These are phyloP conservation scores for Kickxella alabastrina DNA, from an alignment of 192 early-diverging fungal species.

Conservation along the genomic window DNA sequence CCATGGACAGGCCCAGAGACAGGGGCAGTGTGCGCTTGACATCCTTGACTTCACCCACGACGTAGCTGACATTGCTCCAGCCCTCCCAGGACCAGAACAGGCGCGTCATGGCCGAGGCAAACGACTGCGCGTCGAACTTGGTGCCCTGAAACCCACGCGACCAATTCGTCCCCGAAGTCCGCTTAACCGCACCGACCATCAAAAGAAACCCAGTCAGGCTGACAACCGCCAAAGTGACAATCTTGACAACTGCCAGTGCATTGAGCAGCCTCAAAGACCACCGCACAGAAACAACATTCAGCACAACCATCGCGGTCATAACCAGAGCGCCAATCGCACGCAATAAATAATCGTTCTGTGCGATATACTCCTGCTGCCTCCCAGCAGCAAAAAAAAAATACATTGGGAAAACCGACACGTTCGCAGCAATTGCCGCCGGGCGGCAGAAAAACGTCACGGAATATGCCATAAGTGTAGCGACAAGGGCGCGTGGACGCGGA, in stretches of 20 bases:
- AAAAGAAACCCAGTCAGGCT: conserved; percentile 68
- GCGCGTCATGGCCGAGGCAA: conserved; percentile 54
- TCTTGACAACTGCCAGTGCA: conserved; percentile 66
- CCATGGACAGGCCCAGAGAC: conserved; percentile 72
- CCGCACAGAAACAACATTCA: conserved; percentile 62
- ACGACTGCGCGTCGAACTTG: conserved; percentile 46
- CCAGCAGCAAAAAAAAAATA: conserved; percentile 54
- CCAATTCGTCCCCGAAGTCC: conserved; percentile 50
- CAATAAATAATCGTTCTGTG: conserved; percentile 28
- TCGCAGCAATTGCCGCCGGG: conserved; percentile 51
- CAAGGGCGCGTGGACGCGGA: conserved; percentile 44
- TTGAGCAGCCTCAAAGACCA: conserved; percentile 65
- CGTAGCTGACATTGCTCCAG: conserved; percentile 76
- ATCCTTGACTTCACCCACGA: conserved; percentile 76
- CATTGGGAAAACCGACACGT: conserved; percentile 47
- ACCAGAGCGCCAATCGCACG: conserved; percentile 55
- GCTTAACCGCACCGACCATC: conserved; percentile 52
- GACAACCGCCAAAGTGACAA: conserved; percentile 62
- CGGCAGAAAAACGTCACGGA: conserved; percentile 55
- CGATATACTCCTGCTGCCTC: conserved; percentile 14
- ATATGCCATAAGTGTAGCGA: conserved; percentile 55
- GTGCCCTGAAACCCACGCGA: conserved; percentile 63
- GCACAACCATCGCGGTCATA: conserved; percentile 54
- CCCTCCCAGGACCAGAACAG: conserved; percentile 56
- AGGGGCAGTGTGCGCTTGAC: conserved; percentile 72